Evolutionary conservation across 176 grass and related monocot species (phyloP), one percentile per base, ranked within the genome.

Genomic region (Juncus effusus): DNA sequence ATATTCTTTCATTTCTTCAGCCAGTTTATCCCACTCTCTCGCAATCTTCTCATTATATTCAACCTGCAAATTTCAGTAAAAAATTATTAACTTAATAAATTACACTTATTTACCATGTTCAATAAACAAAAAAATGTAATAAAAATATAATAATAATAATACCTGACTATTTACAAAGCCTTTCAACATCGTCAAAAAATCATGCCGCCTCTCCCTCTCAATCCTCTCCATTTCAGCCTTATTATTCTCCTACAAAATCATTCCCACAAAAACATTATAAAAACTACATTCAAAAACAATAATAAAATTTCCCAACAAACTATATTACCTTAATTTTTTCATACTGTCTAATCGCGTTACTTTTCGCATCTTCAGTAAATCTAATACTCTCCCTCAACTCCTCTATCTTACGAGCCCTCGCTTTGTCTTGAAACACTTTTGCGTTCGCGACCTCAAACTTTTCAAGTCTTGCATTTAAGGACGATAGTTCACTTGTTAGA

Each of bases 131-230:
- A 38, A 67, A 62, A 74, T 6, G 9, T 47, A 47, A 47, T 36
- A 73, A 51, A 38, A 6, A 41, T 14, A 59, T 28, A 39, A 51
- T 38, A 28, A 36, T 42, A 11, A 60, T 10, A 28, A 28, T 90
- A 96, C 92, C 92, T 96, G 79, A 70, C 78, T 88, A 67, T 73
- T 72, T 10, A 88, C 85, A 84, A 88, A 96, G 54, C 82, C 92
- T 87, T 91, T 96, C 47, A 96, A 73, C 92, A 96, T 91, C 58
- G 67, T 70, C 5, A 85, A 12, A 68, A 96, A 85, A 81, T 91
- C 87, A 2, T 14, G 54, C 0, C 47, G 82, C 51, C 85, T 91
- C 60, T 96, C 87, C 51, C 77, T 83, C 59, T 91, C 80, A 72
- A 91, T 75, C 73, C 92, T 88, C 64, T 69, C 81, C 61, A 96